Conservation (phyloP, 2,329 filamentous ascomycete genomes). For the Parafenestella ontariensis region DNA sequence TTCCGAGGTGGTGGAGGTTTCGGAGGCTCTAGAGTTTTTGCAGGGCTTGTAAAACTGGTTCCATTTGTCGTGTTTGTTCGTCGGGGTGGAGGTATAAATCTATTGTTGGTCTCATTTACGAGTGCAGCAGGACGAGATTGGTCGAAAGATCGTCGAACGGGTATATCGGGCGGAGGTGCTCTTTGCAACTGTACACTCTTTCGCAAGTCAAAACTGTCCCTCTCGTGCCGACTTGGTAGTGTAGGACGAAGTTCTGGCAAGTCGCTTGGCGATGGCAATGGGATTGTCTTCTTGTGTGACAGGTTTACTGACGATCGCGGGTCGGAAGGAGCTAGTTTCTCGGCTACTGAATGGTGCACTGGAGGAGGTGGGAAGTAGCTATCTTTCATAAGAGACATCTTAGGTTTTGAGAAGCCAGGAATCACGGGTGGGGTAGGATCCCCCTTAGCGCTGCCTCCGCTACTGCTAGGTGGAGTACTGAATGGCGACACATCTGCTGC, state of each 20-base stretch:
- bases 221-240: conserved; percentile 54
- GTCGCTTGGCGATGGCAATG: conserved; percentile 31
- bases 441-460: conserved; percentile 62
- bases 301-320: conserved; percentile 24
- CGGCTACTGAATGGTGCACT: conserved; percentile 38
- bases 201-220: conserved; percentile 42
- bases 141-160: conserved; percentile 47
- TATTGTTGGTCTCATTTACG: conserved; percentile 34
- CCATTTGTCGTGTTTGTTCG: conserved; percentile 41
- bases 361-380: conserved; percentile 44
- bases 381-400: conserved; percentile 29
- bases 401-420: conserved; percentile 34
- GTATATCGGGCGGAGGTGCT: conserved; percentile 39
- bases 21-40: conserved; percentile 39
- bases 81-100: conserved; percentile 44
- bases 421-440: conserved; percentile 31
- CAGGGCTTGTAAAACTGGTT: conserved; percentile 2
- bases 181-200: conserved; percentile 45
- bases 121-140: conserved; percentile 35
- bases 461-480: conserved; percentile 82
- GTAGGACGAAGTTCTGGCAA: conserved; percentile 56
- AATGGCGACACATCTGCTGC: conserved; percentile 75
- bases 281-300: conserved; percentile 23
- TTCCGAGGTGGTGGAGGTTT: conserved; percentile 45
- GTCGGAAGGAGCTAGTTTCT: conserved; percentile 31